Percentiles rank a stretch among this genome's conserved stretches.
Evolutionary conservation across 2,329 filamentous ascomycete genomes (phyloP).

Genomic region (Verticillium zaregamsianum): DNA sequence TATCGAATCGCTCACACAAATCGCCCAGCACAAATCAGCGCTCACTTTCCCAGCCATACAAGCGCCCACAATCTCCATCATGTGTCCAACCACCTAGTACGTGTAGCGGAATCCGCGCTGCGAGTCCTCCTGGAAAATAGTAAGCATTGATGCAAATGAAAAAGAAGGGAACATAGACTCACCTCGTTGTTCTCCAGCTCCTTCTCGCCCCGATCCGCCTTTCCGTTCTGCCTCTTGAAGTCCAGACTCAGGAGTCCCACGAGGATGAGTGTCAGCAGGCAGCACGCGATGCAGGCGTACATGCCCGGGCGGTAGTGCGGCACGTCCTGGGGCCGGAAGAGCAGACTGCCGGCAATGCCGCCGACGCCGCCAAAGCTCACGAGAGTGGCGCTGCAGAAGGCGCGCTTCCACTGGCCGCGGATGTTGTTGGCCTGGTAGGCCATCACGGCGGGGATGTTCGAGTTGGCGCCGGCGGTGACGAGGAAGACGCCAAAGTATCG

Average conservation of each 20-base stretch:
- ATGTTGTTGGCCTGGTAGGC: slow-evolving; percentile 87
- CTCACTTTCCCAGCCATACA: background rate
- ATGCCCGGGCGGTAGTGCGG: slow-evolving; percentile 51
- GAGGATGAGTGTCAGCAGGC: slow-evolving; percentile 39
- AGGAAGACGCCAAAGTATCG: slow-evolving; percentile 75
- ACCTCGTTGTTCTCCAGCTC: slow-evolving; percentile 47
- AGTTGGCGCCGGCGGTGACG: slow-evolving; percentile 70
- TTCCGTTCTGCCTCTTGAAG: slow-evolving; percentile 40
- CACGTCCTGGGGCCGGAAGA: slow-evolving; percentile 60
- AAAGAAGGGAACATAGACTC: slow-evolving; percentile 21
- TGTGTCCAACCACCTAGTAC: slow-evolving; percentile 14
- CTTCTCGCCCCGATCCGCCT: slow-evolving; percentile 50
- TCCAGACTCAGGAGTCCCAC: slow-evolving; percentile 35
- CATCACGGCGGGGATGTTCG: slow-evolving; percentile 71
- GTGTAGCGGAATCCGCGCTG: slow-evolving; percentile 29
- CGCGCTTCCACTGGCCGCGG: slow-evolving; percentile 83
- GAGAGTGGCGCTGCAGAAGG: slow-evolving; percentile 70
- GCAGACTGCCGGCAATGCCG: slow-evolving; percentile 69
- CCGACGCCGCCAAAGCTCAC: slow-evolving; percentile 75
- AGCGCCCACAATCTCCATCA: background rate
- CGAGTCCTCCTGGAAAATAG: slow-evolving; percentile 9
- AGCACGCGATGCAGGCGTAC: slow-evolving; percentile 50
- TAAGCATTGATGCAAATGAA: background rate
- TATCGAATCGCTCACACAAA: background rate
- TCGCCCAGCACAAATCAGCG: background rate